Evolutionary conservation across 2,329 filamentous ascomycete genomes (phyloP).

Genomic region (Meredithiella fracta): DNA sequence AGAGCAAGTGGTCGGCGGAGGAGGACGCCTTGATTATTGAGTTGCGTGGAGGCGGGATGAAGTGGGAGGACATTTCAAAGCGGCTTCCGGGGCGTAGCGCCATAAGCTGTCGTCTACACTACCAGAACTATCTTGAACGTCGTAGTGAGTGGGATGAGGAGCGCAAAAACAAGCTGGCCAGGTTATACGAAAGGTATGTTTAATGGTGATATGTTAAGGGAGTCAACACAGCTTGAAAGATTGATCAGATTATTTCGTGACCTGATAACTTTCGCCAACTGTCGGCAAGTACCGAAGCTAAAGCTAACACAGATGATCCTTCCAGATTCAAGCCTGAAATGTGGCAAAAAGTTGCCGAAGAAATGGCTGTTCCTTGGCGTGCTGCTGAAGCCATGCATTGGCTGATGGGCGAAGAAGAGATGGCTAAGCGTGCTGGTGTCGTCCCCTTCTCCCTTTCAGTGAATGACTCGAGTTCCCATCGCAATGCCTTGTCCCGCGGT

Average conservation of each 20-base stretch:
- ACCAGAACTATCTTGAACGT: slow-evolving; percentile 92
- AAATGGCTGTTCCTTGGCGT: slow-evolving; percentile 89
- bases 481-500: slow-evolving; percentile 24
- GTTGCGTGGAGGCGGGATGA: slow-evolving; percentile 79
- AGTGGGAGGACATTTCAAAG: slow-evolving; percentile 97
- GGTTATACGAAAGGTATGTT: slow-evolving; percentile 81
- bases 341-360: slow-evolving; percentile 91
- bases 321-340: slow-evolving; percentile 91
- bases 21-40: slow-evolving; percentile 91
- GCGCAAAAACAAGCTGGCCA: slow-evolving; percentile 87
- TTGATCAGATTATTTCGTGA: background rate
- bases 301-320: slow-evolving; percentile 11
- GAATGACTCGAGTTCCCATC: slow-evolving; percentile 23
- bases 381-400: slow-evolving; percentile 97
- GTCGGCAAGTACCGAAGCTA: background rate
- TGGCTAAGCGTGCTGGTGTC: slow-evolving; percentile 81
- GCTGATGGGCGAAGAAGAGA: slow-evolving; percentile 84
- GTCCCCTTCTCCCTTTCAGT: slow-evolving; percentile 62
- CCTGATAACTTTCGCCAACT: no score
- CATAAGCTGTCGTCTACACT: slow-evolving; percentile 86
- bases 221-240: background rate
- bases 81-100: slow-evolving; percentile 76
- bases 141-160: slow-evolving; percentile 94
- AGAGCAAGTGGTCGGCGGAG: slow-evolving; percentile 91
- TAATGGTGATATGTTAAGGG: background rate